Conservation (phyloP, 352 stramenopile genomes). For the Pseudoperonospora humuli region DNA sequence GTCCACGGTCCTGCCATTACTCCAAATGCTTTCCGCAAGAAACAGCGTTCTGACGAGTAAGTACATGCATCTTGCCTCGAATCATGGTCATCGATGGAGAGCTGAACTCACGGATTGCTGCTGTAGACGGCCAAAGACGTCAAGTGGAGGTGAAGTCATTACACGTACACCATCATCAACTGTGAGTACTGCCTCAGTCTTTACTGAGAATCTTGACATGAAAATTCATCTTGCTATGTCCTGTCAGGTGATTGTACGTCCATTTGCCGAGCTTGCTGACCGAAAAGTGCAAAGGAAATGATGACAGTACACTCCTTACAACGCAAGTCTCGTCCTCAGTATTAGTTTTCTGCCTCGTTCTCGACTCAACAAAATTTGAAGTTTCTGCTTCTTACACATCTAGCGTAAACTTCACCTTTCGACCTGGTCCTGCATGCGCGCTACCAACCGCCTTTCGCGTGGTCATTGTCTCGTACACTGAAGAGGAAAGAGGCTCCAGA, state of each 20-base stretch:
- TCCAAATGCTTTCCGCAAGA: too few relatives aligned
- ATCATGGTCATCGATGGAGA: too few relatives aligned
- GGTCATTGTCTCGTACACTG: constrained; percentile 37
- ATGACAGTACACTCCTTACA: constrained; percentile 1
- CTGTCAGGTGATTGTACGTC: constrained; percentile 55
- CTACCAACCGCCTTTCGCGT: constrained; percentile 27
- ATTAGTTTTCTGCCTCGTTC: neutral
- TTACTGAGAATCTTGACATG: neutral
- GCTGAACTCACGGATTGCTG: too few relatives aligned
- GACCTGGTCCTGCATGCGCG: constrained; percentile 15
- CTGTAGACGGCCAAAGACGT: too few relatives aligned
- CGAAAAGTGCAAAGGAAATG: constrained; percentile 14
- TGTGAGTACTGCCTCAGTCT: constrained; percentile 10
- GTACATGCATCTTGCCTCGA: too few relatives aligned
- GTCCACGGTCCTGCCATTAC: too few relatives aligned
- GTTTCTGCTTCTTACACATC: constrained; percentile 24
- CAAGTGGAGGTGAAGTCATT: too few relatives aligned
- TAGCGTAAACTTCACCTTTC: constrained; percentile 56
- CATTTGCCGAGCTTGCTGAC: constrained; percentile 36
- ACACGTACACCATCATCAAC: constrained; percentile 36
- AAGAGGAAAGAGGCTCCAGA: constrained; percentile 49
- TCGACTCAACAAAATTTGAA: neutral
- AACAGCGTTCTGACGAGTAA: too few relatives aligned
- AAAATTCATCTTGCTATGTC: constrained; percentile 18
- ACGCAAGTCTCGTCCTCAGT: neutral